Evolutionary conservation across 2,329 filamentous ascomycete genomes (phyloP), one percentile per base, ranked within the genome.

Genomic region (Coniochaeta pulveracea): DNA sequence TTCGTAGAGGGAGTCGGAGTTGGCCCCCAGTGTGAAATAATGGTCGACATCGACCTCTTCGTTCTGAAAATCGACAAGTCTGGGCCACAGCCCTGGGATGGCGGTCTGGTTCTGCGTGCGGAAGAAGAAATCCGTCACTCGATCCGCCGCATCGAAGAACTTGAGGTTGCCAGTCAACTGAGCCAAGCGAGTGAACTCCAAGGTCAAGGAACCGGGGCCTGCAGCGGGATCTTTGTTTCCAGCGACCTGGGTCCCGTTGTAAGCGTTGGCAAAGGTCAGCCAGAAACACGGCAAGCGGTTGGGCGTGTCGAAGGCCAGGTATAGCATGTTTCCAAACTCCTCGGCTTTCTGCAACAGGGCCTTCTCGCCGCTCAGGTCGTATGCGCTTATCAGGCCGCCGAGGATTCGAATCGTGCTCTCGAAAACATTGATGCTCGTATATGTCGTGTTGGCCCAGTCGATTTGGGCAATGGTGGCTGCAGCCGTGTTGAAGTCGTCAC

Each of bases 21-120:
- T 47, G 4, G 61, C 69, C 11, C 69, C 69, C 3, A 74, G 54
- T 0, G 65, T 68, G 42, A 66, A 72, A 15, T 39, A 43, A 5
- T 40, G 50, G 10, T 53, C 55, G 15, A 45, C 49, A 35, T 25
- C 58, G 57, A 23, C 47, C 47, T 61, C 50, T 55, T 61, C 18
- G 18, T 21, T 14, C 60, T 43, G 60, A 61, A 51, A 65, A 50
- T 85, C 69, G 29, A 88, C 54, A 31, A 61, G 60, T 12, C 69
- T 62, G 1, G 80, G 80, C 79, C 78, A 88, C 61, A 89, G 66
- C 3, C 84, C 83, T 0, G 82, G 82, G 6, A 88, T 52, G 10
- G 58, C 61, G 0, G 81, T 86, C 5, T 63, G 55, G 45, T 76
- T 75, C 55, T 89, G 83, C 37, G 71, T 69, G 25, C 63, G 59